phyloP scores from a whole-genome alignment of 495 filamentous ascomycete genomes.

The Xylaria scruposa region DNA sequence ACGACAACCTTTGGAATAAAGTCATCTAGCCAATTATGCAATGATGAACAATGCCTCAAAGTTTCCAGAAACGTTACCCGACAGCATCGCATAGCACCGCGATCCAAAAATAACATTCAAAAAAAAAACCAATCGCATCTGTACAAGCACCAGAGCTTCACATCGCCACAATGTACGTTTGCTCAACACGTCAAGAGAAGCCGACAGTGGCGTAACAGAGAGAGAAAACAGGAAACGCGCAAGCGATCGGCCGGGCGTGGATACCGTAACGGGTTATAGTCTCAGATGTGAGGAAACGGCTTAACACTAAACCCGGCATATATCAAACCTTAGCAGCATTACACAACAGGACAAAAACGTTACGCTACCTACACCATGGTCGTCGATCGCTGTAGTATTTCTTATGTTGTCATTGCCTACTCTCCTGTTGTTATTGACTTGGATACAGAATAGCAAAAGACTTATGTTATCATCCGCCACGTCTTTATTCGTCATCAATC shows the following conservation, averaged over 20 bases:
- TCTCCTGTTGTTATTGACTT: conserved; percentile 14
- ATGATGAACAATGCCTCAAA: background rate
- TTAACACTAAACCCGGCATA: conserved; percentile 14
- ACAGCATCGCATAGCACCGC: background rate
- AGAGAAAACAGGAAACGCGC: conserved; percentile 9
- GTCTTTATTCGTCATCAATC: background rate
- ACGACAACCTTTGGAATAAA: background rate
- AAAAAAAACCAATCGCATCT: background rate
- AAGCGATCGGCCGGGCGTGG: conserved; percentile 11
- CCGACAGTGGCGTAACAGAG: background rate
- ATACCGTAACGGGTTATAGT: background rate
- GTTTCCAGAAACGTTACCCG: background rate
- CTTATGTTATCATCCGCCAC: conserved; percentile 4
- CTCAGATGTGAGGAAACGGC: background rate
- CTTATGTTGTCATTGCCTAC: conserved; percentile 5
- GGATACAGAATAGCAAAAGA: background rate
- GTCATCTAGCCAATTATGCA: background rate
- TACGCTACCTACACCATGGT: background rate
- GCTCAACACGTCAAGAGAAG: background rate
- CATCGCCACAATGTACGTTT: background rate
- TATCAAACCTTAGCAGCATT: background rate
- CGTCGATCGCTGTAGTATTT: background rate
- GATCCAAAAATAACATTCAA: background rate
- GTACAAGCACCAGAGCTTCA: background rate
- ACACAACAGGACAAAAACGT: background rate